These are phyloP conservation scores for Leonotis leonurus DNA, from an alignment of 257 asterid species.

Conservation along the genomic window DNA sequence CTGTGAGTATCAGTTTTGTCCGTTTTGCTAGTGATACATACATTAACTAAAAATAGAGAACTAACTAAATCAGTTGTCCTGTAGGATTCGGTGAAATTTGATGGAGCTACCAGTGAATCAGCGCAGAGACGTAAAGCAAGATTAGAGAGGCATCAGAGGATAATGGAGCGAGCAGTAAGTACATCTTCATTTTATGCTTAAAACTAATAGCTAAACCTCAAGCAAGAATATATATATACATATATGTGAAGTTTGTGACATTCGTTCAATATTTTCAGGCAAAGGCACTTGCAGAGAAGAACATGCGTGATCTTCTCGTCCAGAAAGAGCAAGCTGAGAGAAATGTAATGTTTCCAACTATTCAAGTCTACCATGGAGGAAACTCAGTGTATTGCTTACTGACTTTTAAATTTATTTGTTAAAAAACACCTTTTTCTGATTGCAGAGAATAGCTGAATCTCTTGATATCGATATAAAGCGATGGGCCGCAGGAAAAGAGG, in stretches of 20 bases:
- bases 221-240: not conserved
- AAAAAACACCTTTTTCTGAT: conserved; percentile 7
- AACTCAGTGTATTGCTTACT: not conserved
- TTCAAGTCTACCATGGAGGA: not conserved
- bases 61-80: conserved; percentile 17
- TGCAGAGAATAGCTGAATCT: conserved; percentile 75
- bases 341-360: conserved; percentile 41
- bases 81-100: conserved; percentile 63
- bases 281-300: conserved; percentile 92
- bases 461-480: conserved; percentile 87
- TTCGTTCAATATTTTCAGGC: conserved; percentile 45
- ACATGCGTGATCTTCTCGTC: conserved; percentile 69
- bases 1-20: conserved; percentile 41
- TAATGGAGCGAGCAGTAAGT: conserved; percentile 84
- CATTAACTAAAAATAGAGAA: not conserved
- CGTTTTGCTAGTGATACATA: conserved; percentile 3
- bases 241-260: not conserved
- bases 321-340: conserved; percentile 93
- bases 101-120: conserved; percentile 50
- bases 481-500: conserved; percentile 84
- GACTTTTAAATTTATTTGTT: not conserved
- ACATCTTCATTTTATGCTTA: conserved; percentile 10
- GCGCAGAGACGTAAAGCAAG: conserved; percentile 79
- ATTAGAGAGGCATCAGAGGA: conserved; percentile 81
- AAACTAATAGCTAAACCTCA: conserved; percentile 8